These are phyloP conservation scores for Sphagnum contortum DNA, from an alignment of 225 moss, liverwort and hornwort species.

Conservation along the genomic window DNA sequence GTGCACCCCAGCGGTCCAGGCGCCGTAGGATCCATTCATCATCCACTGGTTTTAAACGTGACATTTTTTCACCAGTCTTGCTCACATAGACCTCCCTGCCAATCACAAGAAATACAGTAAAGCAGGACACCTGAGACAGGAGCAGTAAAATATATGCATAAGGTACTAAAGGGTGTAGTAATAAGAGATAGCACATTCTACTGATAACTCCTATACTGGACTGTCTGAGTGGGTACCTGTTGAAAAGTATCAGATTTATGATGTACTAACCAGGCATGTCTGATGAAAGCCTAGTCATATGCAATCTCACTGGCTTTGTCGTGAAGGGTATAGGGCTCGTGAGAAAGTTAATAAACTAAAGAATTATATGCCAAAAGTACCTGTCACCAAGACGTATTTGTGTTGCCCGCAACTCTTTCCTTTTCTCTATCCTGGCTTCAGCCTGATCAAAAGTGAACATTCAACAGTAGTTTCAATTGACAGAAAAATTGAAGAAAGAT, in stretches of 20 bases:
- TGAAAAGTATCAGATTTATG: too few relatives aligned
- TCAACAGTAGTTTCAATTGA: neutral
- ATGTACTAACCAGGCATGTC: too few relatives aligned
- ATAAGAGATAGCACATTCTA: too few relatives aligned
- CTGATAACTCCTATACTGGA: too few relatives aligned
- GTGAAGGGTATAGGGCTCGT: too few relatives aligned
- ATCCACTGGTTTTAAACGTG: constrained; percentile 6
- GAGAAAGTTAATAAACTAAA: too few relatives aligned
- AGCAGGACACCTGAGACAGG: neutral
- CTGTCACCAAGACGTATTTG: constrained; percentile 5
- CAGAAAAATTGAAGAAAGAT: neutral
- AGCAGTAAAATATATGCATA: too few relatives aligned
- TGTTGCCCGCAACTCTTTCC: constrained; percentile 4
- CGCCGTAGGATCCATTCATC: constrained; percentile 6
- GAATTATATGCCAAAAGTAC: neutral
- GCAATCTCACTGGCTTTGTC: too few relatives aligned
- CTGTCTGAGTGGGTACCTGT: too few relatives aligned
- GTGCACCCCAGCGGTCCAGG: constrained; percentile 7
- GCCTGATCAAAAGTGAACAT: constrained; percentile 1
- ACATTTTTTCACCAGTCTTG: constrained; percentile 5
- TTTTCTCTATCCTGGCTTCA: constrained; percentile 1
- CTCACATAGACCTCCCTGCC: constrained; percentile 4
- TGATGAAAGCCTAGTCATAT: too few relatives aligned
- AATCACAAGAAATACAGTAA: too few relatives aligned
- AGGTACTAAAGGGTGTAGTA: too few relatives aligned